Percentiles rank a stretch among this genome's conserved stretches.
phyloP scores from a whole-genome alignment of 306 rosid genomes.

The Dryas octopetala region DNA sequence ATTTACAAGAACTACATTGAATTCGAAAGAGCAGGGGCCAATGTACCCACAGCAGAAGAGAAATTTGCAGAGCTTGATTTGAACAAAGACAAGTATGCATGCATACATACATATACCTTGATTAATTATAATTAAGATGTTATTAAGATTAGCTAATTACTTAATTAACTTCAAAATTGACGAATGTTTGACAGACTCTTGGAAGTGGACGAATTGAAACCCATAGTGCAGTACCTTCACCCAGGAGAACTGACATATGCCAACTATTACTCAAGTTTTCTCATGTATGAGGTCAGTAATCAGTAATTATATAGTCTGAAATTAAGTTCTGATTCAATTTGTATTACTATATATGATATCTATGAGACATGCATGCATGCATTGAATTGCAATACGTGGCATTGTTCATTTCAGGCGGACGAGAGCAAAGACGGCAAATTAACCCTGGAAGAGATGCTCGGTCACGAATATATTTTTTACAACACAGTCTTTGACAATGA shows the following conservation, averaged over 20 bases:
- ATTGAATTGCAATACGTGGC: background rate
- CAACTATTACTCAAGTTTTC: constrained; percentile 50
- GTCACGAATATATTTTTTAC: constrained; percentile 55
- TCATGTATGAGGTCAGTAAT: constrained; percentile 59
- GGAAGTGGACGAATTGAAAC: constrained; percentile 61
- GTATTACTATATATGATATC: background rate
- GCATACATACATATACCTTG: background rate
- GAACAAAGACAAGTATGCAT: constrained; percentile 55
- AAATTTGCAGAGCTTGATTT: constrained; percentile 63
- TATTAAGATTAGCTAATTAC: background rate
- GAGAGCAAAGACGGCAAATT: constrained; percentile 54
- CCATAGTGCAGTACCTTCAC: constrained; percentile 51
- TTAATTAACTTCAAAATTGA: background rate
- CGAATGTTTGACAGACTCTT: constrained; percentile 37
- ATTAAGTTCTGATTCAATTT: background rate
- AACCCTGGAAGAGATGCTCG: constrained; percentile 64
- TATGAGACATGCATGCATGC: background rate
- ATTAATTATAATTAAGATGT: background rate
- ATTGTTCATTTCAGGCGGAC: constrained; percentile 58
- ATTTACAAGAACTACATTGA: constrained; percentile 52
- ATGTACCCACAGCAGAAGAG: constrained; percentile 35
- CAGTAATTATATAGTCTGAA: background rate
- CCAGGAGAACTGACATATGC: constrained; percentile 77
- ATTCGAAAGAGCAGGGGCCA: constrained; percentile 43
- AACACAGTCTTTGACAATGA: constrained; percentile 28